Evolutionary conservation across 2,329 filamentous ascomycete species (phyloP), one percentile per base, ranked within the genome.

Genomic region (Huntiella abstrusa): DNA sequence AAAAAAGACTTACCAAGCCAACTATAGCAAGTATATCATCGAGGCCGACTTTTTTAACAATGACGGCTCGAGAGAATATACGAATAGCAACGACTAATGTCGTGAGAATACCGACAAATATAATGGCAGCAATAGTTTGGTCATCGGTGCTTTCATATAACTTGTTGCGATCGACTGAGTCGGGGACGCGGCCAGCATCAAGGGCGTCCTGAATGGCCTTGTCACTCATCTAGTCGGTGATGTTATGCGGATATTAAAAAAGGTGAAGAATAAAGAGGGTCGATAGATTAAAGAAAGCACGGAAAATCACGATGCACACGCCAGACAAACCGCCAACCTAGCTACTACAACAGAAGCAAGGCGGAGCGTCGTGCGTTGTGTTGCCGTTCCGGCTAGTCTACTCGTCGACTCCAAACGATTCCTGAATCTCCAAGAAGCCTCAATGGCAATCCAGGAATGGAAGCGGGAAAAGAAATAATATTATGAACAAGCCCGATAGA

Each of bases 111-210:
- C 58, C 55, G 28, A 66, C 57, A 43, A 64, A 54, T 13, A 64
- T 55, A 33, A 65, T 65, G 1, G 60, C 63, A 4, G 56, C 55
- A 51, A 66, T 61, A 4, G 64, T 58, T 1, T 60, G 51, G 5
- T 52, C 50, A 43, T 66, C 64, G 28, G 55, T 59, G 43, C 54
- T 58, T 52, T 65, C 53, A 46, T 58, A 56, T 37, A 66, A 56
- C 43, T 59, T 61, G 1, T 51, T 57, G 11, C 55, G 55, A 1
- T 59, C 59, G 43, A 64, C 53, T 13, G 46, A 55, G 0, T 57
- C 49, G 2, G 62, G 62, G 12, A 66, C 57, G 6, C 54, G 54
- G 32, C 62, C 62, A 34, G 55, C 57, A 12, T 56, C 58, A 41
- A 63, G 56, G 36, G 62, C 62, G 45, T 56, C 50, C 33, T 49